Base-by-base conservation (phyloP, 257 asterid genomes). In the Solanum clarkiae region DNA sequence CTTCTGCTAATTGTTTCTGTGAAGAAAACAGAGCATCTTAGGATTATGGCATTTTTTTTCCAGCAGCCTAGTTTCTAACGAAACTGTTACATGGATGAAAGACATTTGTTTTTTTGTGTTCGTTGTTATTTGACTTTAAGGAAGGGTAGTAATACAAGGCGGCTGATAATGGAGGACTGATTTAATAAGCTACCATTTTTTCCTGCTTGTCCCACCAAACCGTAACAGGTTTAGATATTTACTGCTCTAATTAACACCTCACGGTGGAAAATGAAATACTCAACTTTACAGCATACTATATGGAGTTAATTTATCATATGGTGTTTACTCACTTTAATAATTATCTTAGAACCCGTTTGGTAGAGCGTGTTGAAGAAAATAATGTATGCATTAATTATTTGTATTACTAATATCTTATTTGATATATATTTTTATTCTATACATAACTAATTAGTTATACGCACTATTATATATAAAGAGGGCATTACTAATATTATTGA, bases 91-190 rank as follows among this genome's bases (percentile, higher is more conserved):
- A 24, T 51, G 82, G n/a, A 29, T 24, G 63, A 77, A 15, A 6
- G 42, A 32, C 22, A 12, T 3, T 47, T n/a, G 60, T n/a, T 77
- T 55, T 55, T 45, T 22, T 36, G 82, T 29, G 10, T 18, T 4
- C 26, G 66, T 84, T 71, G 60, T 49, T 68, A 74, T 32, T 85
- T 87, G 92, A 90, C 92, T 69, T 79, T 81, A 86, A 29, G 83
- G 44, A 60, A 86, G 70, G 7, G 8, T 63, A 77, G 63, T 51
- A 15, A 24, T 51, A 26, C 24, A 8, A 24, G 82, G 82, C 82
- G 82, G 82, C 82, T 22, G n/a, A 6, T 74, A n/a, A 70, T 71
- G 4, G 8, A 74, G 7, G 80, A 40, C 54, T 42, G 54, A 5
- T 42, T 40, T 70, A 70, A n/a, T n/a, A n/a, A 22, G 60, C 60